phyloP scores from a whole-genome alignment of 225 moss, liverwort and hornwort species.

The Lunularia cruciata region DNA sequence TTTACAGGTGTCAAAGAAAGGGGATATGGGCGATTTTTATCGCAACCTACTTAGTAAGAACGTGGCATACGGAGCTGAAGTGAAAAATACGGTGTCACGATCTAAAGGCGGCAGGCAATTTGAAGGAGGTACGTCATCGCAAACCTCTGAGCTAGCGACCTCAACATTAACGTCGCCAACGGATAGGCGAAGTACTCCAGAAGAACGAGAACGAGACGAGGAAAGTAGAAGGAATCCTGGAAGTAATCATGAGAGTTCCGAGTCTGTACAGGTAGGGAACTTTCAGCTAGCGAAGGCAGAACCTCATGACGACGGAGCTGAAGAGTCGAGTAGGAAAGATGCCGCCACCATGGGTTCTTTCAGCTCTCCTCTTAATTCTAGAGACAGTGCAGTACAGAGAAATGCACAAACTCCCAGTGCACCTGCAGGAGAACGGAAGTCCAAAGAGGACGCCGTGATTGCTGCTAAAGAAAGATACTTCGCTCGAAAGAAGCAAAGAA shows the following conservation, averaged over 20 bases:
- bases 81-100: not conserved
- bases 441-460: slow-evolving; percentile 11
- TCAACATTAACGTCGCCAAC: not conserved
- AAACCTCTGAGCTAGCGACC: not conserved
- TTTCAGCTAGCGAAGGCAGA: not conserved
- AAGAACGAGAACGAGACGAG: not conserved
- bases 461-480: slow-evolving; percentile 23
- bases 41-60: slow-evolving; percentile 85
- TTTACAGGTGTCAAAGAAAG: slow-evolving; percentile 78
- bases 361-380: no score
- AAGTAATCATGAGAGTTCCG: not conserved
- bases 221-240: not conserved
- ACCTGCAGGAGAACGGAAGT: slow-evolving; percentile 2
- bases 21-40: slow-evolving; percentile 91
- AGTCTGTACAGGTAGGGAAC: not conserved
- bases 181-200: not conserved
- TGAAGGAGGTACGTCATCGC: not conserved
- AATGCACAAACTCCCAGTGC: not conserved
- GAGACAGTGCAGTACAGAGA: no score
- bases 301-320: not conserved
- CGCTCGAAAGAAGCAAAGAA: slow-evolving; percentile 20
- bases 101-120: not conserved
- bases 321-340: not conserved
- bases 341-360: no score
- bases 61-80: slow-evolving; percentile 75